These are phyloP conservation scores for Crepidotus sp. DNA, from an alignment of 1,284 basidiomycete genomes.

Conservation along the genomic window DNA sequence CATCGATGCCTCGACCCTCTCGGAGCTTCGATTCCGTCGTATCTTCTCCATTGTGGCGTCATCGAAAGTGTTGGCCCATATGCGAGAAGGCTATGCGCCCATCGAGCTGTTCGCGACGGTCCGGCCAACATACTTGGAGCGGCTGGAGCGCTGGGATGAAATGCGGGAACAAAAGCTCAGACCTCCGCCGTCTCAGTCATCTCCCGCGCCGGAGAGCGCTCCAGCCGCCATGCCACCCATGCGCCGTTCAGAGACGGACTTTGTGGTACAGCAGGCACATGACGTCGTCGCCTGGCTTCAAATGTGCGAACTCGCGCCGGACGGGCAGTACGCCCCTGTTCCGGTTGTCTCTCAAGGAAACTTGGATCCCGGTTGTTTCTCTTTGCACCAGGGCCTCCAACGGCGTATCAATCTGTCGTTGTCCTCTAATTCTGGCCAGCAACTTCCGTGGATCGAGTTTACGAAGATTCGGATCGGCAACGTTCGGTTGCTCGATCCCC, in stretches of 20 bases:
- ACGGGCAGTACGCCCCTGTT: conserved; percentile 80
- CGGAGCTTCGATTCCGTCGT: conserved; percentile 73
- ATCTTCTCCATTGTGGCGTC: conserved; percentile 73
- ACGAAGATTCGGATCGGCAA: conserved; percentile 75
- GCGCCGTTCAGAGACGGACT: conserved; percentile 87
- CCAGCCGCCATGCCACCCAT: conserved; percentile 53
- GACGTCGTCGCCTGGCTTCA: conserved; percentile 84
- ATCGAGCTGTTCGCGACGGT: conserved; percentile 84
- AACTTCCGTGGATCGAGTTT: conserved; percentile 80
- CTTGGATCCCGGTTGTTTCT: conserved; percentile 82
- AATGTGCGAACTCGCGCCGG: conserved; percentile 78
- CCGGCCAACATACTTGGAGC: conserved; percentile 74
- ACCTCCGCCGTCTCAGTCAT: conserved; percentile 22
- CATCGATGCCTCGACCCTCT: conserved; percentile 61
- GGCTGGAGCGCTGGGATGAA: conserved; percentile 88
- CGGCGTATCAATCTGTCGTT: conserved; percentile 72
- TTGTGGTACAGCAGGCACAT: conserved; percentile 82
- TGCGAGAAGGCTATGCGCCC: conserved; percentile 69
- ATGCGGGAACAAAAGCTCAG: conserved; percentile 60
- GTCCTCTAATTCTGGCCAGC: conserved; percentile 81
- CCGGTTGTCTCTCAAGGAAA: conserved; percentile 73
- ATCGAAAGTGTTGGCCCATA: conserved; percentile 62
- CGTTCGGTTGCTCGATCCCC: conserved; percentile 76
- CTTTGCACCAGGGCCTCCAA: conserved; percentile 89
- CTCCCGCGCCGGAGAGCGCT: conserved; percentile 17